A percentile compares a stretch with the other conserved stretches of the same genome.
These are phyloP conservation scores for Penicillium sumatraense DNA, from an alignment of 2,329 filamentous ascomycete species.

Conservation along the genomic window DNA sequence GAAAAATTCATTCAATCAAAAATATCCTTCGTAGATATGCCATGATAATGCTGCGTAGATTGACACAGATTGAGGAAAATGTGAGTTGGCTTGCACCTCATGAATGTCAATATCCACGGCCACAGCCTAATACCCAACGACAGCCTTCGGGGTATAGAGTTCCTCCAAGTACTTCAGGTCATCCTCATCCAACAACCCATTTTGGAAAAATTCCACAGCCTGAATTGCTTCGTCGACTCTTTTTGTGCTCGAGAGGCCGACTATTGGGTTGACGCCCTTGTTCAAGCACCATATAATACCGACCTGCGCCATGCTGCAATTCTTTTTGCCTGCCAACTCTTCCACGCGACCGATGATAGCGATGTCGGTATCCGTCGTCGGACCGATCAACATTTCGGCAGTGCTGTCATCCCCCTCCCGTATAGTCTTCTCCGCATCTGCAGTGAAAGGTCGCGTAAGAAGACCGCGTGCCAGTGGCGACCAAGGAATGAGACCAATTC, in stretches of 20 bases:
- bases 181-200: not conserved
- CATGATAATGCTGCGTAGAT: too few species aligned
- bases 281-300: constrained; percentile 1
- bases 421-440: not conserved
- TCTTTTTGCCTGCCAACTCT: constrained; percentile 13
- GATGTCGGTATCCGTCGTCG: constrained; percentile 3
- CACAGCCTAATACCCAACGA: not conserved
- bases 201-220: not conserved
- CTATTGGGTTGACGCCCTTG: not conserved
- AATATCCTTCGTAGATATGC: too few species aligned
- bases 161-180: constrained; percentile 10
- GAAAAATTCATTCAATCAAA: too few species aligned
- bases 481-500: constrained; percentile 53
- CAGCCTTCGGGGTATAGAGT: not conserved
- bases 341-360: constrained; percentile 18
- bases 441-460: not conserved
- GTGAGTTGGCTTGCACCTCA: too few species aligned
- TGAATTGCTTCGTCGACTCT: not conserved
- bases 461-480: constrained; percentile 29
- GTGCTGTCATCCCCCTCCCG: not conserved
- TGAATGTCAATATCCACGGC: not conserved
- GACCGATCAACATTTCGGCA: not conserved
- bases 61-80: too few species aligned
- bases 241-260: not conserved
- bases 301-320: constrained; percentile 17